Conservation (phyloP, 2,329 filamentous ascomycete species). For the Scedosporium aurantiacum region DNA sequence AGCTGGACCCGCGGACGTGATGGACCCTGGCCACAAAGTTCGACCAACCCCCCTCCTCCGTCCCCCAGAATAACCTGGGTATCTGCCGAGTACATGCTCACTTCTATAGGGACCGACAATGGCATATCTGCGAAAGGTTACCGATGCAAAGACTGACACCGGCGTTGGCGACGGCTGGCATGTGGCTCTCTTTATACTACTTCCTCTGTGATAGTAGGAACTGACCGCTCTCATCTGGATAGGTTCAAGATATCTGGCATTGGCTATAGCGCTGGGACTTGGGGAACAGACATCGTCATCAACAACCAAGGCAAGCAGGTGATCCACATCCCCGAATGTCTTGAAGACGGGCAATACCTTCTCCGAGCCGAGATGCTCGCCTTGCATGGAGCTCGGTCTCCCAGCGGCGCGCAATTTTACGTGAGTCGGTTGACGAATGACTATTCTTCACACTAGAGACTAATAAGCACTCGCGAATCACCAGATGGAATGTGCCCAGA, state of each 20-base stretch:
- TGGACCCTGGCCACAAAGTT: conserved; percentile 33
- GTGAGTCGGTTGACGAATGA: conserved; percentile 11
- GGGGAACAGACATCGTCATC: conserved; percentile 32
- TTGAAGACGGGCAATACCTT: conserved; percentile 46
- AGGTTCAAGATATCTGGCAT: conserved; percentile 31
- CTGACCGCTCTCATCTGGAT: neutral
- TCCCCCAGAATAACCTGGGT: conserved; percentile 16
- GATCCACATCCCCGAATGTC: conserved; percentile 38
- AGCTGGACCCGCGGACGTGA: conserved; percentile 35
- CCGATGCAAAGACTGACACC: conserved; percentile 28
- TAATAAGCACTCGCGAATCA: conserved; percentile 4
- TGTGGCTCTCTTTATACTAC: conserved; percentile 2
- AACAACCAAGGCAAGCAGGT: conserved; percentile 33
- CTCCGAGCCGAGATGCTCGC: conserved; percentile 48
- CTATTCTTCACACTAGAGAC: neutral
- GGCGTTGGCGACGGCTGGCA: conserved; percentile 29
- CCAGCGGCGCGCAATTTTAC: conserved; percentile 34
- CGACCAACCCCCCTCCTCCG: neutral
- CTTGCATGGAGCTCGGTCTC: conserved; percentile 34
- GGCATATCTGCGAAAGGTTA: conserved; percentile 43
- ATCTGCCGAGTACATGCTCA: neutral
- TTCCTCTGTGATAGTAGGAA: neutral
- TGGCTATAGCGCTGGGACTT: conserved; percentile 27
- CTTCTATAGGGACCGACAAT: conserved; percentile 39
- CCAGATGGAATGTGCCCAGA: conserved; percentile 27